Base-by-base conservation (phyloP, 306 rosid species). In the Bauhinia variegata region DNA sequence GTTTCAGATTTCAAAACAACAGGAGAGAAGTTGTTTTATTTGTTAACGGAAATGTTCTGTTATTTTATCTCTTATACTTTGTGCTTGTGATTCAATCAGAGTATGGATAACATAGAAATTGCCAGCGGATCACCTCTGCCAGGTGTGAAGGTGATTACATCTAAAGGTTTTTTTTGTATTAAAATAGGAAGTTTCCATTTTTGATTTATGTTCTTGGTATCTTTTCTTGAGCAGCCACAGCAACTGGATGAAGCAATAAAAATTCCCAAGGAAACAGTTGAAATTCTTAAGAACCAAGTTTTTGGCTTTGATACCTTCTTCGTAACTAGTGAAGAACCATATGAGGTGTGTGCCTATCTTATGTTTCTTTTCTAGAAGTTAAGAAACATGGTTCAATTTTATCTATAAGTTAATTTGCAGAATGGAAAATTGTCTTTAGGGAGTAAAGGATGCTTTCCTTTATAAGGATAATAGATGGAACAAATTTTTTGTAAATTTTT, bases 61-160 rank as follows among this genome's bases (percentile, higher is more conserved):
- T 70, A 64, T 59, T 47, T 73, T 68, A 57, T 65, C 48, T 74
- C 60, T 58, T 73, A 39, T 59, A 49, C 41, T 58, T 57, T 71
- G 77, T 69, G 79, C 13, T 74, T 79, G 69, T 82, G 60, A 60
- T 70, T 79, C 55, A 64, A 78, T 77, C 88, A 88, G 99, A 80
- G 79, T 49, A 57, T 54, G 72, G 89, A 86, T 68, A 83, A 50
- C 48, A 57, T 71, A 52, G 92, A 90, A 82, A 91, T 95, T 77
- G 78, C 95, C 36, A 90, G 90, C 61, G 99, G 99, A 74, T 95
- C 99, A 31, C 97, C 99, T 52, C 97, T 93, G 75, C 99, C 99
- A 78, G 99, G 96, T 79, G 88, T 90, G 83, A 88, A 95, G 99
- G 99, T 90, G 92, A 88, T 78, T 87, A 60, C 59, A 60, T 49